Percentiles rank a stretch among this genome's conserved stretches.
These are phyloP conservation scores for Alnus glutinosa DNA, from an alignment of 306 rosid genomes.

Conservation along the genomic window DNA sequence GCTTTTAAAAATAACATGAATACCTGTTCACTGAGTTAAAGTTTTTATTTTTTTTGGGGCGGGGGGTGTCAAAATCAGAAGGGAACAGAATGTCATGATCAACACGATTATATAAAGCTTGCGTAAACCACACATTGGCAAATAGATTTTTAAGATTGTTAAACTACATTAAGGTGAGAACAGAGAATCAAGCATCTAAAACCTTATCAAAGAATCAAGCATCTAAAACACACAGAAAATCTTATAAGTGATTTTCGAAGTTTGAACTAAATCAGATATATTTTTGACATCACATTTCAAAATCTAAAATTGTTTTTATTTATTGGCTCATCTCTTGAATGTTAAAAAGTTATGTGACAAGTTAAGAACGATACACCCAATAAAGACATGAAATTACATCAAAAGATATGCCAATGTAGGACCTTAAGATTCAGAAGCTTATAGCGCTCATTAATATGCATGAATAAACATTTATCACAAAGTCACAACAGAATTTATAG, in stretches of 20 bases:
- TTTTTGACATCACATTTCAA: not conserved
- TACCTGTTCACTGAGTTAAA: not conserved
- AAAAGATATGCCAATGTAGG: not conserved
- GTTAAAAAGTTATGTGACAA: not conserved
- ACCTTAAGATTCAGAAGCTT: slow-evolving; percentile 1
- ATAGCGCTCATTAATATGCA: not conserved
- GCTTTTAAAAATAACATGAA: not conserved
- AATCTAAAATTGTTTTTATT: not conserved
- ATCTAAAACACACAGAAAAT: not conserved
- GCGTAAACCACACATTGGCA: not conserved
- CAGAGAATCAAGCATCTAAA: too few relatives aligned
- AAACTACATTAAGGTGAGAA: not conserved
- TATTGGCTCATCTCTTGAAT: not conserved
- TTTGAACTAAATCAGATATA: not conserved
- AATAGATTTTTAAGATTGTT: not conserved
- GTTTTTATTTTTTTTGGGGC: not conserved
- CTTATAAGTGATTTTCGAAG: not conserved
- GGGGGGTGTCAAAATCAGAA: not conserved
- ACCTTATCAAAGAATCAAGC: too few relatives aligned
- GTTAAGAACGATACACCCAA: not conserved
- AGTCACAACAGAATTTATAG: not conserved
- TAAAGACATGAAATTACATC: not conserved
- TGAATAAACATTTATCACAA: not conserved
- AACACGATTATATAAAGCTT: not conserved
- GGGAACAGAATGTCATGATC: not conserved